phyloP scores from a whole-genome alignment of 78 protist genomes.

The Dictyostelium discoideum region dicty_2.7 NC_007091.3:4868001-4868500 shows the following conservation, averaged over 20 bases:
- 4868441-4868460: constrained; percentile 63
- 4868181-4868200: not conserved
- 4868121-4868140: not conserved
- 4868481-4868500: constrained; percentile 41
- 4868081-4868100: too few relatives aligned
- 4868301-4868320: not conserved
- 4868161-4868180: not conserved
- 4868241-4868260: not conserved
- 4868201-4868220: not conserved
- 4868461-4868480: not conserved
- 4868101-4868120: not conserved
- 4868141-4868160: not conserved
- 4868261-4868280: not conserved
- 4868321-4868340: not conserved
- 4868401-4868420: constrained; percentile 51
- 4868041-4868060: not conserved
- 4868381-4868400: constrained; percentile 42
- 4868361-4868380: not conserved
- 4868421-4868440: constrained; percentile 62
- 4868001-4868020: constrained; percentile 41
- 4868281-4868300: not conserved
- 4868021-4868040: constrained; percentile 14
- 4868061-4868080: not conserved
- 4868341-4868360: not conserved
- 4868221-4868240: not conserved